Evolutionary conservation across 78 protist genomes (phyloP), one percentile per base, ranked within the genome.

Genomic region (Acrasis kona): DNA sequence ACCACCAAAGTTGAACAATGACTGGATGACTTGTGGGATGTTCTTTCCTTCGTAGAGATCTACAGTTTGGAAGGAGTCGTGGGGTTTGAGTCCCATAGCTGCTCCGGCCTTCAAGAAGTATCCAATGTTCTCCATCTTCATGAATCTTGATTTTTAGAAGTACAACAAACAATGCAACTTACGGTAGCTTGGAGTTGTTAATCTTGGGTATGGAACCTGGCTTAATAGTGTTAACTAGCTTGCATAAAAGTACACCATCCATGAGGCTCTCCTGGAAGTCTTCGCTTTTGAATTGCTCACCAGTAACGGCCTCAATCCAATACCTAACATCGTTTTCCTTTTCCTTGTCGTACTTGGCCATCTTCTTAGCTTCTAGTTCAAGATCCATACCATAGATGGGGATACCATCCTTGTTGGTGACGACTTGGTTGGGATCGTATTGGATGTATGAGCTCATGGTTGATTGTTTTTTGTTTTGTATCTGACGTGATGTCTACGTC

Each of bases 41-140:
- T 74, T 74, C 74, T 86, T 82, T 27, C 29, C 78, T 80, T 86
- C 90, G 36, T 27, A 86, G 30, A 86, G 66, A 70, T 86, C 90
- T 7, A 86, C 85, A 61, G 90, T 86, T 80, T 80, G 69, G 66
- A 86, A 86, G 9, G 74, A 38, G 71, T 84, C 88, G 32, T 72
- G 66, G 19, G 70, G 67, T 6, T 84, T 76, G 30, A 86, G 84
- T 42, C 90, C 90, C 1, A 80, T 2, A 7, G 27, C 0, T 65
- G 30, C 70, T 36, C 85, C 65, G 30, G 78, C 77, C 32, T 73
- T 41, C 27, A 86, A 41, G 32, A 61, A 86, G 9, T 10, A 38
- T 37, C 67, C 76, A 19, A 86, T 80, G 71, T 86, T 86, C 65
- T 86, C 90, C 90, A 86, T 86, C 40, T 83, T 84, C 31, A 86